These are phyloP conservation scores for Moringa oleifera DNA, from an alignment of 345 rosid species.

Conservation along the genomic window DNA sequence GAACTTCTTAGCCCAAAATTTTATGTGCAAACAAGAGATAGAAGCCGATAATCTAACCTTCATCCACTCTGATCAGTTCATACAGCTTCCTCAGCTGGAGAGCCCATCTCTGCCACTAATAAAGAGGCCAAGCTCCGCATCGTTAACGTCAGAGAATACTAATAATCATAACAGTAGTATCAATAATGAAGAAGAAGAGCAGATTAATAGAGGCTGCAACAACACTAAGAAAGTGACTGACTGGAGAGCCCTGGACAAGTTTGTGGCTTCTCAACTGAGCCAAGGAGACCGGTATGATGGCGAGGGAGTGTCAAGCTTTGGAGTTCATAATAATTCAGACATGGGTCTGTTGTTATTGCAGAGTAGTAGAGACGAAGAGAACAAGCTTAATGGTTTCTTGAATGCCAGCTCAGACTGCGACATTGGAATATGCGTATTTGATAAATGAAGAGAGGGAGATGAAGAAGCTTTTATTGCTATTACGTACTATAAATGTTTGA, in stretches of 20 bases:
- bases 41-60: constrained; percentile 55
- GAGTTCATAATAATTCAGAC: constrained; percentile 15
- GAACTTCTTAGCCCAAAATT: constrained; percentile 34
- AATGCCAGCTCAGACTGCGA: constrained; percentile 45
- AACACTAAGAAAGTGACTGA: constrained; percentile 51
- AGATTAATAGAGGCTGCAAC: constrained; percentile 13
- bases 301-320: constrained; percentile 27
- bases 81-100: constrained; percentile 87
- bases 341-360: constrained; percentile 36
- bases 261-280: constrained; percentile 91
- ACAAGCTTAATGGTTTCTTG: constrained; percentile 46
- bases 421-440: constrained; percentile 58
- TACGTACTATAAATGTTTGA: not conserved
- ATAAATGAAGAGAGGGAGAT: constrained; percentile 17
- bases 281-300: constrained; percentile 42
- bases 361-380: constrained; percentile 42
- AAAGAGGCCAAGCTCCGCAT: constrained; percentile 48
- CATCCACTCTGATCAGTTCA: constrained; percentile 46
- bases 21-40: constrained; percentile 70
- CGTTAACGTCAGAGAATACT: constrained; percentile 26
- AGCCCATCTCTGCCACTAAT: constrained; percentile 67
- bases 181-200: constrained; percentile 21
- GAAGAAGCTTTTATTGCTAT: not conserved
- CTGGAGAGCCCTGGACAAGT: constrained; percentile 88
- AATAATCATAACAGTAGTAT: constrained; percentile 12